Base-by-base conservation (phyloP, 176 grass and related monocot genomes). In the Thalia dealbata region DNA sequence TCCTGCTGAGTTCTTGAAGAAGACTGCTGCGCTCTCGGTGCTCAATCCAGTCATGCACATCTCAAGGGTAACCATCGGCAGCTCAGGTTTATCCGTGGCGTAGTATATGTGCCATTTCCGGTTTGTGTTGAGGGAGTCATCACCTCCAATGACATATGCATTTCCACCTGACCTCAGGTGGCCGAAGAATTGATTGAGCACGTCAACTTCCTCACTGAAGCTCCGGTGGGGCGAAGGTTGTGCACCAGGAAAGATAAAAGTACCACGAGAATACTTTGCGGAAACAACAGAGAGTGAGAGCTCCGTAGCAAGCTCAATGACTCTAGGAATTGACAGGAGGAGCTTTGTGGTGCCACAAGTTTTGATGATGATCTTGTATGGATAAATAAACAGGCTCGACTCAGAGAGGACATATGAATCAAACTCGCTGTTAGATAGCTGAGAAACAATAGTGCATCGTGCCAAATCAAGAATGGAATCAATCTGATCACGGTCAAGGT, bases 391-490 rank as follows among this genome's bases (percentile, higher is more conserved):
- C 21, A 84, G 82, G 19, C 82, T 84, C 21, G 82, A 84, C 45
- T 84, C 82, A 28, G 82, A 84, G 76, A 84, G 82, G 18, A 84
- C 82, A 68, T 84, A 84, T 19, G 82, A 84, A 73, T 84, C 82
- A 19, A 84, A 84, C 28, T 69, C 69, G 35, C 61, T 72, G 66
- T 79, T 84, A 13, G 82, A 84, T 69, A 84, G 82, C 50, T 84
- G 76, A 78, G 82, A 84, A 27, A 84, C 82, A 61, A 84, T 63
- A 8, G 76, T 79, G 70, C 82, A 84, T 25, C 32, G 72, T 9
- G 82, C 82, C 58, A 84, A 21, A 42, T 84, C 76, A 0, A 84
- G 75, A 75, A 84, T 69, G 12, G 82, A 84, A 35, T 84, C 70
- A 5, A 84, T 84, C 67, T 84, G 82, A 28, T 45, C 61, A n/a